Conservation (phyloP, 257 asterid species). For the Mitragyna speciosa region DNA sequence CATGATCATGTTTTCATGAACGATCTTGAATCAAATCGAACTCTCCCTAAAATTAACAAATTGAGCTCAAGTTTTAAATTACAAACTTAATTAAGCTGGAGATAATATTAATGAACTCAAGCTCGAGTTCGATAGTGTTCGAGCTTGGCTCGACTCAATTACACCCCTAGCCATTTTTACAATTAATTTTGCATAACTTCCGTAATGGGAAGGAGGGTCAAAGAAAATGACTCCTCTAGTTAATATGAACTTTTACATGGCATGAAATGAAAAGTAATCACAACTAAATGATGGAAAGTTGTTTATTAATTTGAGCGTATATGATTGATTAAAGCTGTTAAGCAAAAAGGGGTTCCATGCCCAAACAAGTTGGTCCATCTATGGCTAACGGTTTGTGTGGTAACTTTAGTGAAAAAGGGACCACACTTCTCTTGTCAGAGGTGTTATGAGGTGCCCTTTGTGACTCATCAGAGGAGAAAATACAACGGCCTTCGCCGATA, state of each 20-base stretch:
- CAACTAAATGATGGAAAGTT: neutral
- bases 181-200: neutral
- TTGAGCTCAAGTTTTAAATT: no score
- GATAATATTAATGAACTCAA: no score
- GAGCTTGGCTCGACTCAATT: no score
- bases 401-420: slow-evolving; percentile 43
- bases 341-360: slow-evolving; percentile 1
- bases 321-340: slow-evolving; percentile 1
- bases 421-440: slow-evolving; percentile 50
- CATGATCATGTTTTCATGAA: no score
- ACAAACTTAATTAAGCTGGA: no score
- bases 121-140: no score
- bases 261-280: slow-evolving; percentile 2
- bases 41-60: no score
- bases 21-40: no score
- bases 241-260: neutral
- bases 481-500: slow-evolving; percentile 20
- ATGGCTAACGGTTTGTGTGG: slow-evolving; percentile 3
- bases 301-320: neutral
- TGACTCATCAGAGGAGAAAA: slow-evolving; percentile 29
- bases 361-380: slow-evolving; percentile 6
- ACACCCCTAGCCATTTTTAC: neutral
- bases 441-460: slow-evolving; percentile 35
- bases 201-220: neutral
- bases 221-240: neutral